Conservation (phyloP, 345 rosid species). For the Durio zibethinus region DNA sequence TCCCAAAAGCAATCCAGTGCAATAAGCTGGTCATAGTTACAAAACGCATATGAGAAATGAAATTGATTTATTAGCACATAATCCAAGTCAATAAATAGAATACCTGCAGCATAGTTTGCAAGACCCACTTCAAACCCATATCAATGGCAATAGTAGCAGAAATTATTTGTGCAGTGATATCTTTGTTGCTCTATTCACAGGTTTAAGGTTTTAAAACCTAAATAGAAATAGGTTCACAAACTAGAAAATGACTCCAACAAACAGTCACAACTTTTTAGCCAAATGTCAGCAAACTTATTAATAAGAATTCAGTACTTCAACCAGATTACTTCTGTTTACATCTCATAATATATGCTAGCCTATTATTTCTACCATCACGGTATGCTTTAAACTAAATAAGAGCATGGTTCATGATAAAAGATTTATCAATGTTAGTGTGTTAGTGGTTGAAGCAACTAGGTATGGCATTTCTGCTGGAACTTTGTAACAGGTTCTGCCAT, state of each 20-base stretch:
- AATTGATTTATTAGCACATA: neutral
- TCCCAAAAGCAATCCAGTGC: slow-evolving; percentile 77
- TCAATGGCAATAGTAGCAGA: slow-evolving; percentile 61
- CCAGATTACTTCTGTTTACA: too few relatives aligned
- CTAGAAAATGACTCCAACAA: neutral
- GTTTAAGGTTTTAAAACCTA: slow-evolving; percentile 13
- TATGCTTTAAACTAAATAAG: too few relatives aligned
- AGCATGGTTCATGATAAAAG: too few relatives aligned
- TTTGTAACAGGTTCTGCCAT: too few relatives aligned
- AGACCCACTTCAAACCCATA: slow-evolving; percentile 57
- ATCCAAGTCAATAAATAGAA: neutral
- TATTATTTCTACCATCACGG: too few relatives aligned
- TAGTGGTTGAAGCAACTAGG: too few relatives aligned
- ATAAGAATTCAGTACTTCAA: too few relatives aligned
- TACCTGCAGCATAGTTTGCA: slow-evolving; percentile 73
- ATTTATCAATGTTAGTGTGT: too few relatives aligned
- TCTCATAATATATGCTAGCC: too few relatives aligned
- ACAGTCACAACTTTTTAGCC: neutral
- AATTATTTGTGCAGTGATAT: slow-evolving; percentile 52
- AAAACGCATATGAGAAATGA: neutral
- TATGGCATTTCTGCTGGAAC: too few relatives aligned
- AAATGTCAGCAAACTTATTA: neutral
- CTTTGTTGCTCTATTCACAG: slow-evolving; percentile 58
- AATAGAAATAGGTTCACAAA: neutral
- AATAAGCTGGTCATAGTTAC: slow-evolving; percentile 45